phyloP scores from a whole-genome alignment of 352 stramenopile genomes.

The Phytophthora fragariaefolia region DNA sequence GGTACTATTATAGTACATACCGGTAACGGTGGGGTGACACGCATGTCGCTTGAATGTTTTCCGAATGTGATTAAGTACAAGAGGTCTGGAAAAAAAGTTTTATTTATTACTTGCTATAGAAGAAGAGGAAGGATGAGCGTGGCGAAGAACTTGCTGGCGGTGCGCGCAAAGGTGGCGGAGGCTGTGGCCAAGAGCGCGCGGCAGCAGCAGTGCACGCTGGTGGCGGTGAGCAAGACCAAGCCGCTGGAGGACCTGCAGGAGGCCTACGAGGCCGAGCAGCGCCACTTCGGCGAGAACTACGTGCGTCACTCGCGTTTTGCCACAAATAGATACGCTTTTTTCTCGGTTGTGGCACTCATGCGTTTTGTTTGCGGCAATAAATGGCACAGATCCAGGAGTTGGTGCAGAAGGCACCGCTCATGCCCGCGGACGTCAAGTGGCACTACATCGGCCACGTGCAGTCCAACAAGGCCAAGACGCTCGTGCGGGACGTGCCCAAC shows the following conservation, averaged over 20 bases:
- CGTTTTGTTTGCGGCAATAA: conserved; percentile 26
- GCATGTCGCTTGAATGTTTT: not conserved
- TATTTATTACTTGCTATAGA: conserved; percentile 7
- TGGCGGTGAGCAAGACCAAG: conserved; percentile 97
- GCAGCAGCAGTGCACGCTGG: conserved; percentile 82
- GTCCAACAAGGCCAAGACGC: conserved; percentile 96
- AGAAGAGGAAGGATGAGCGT: too few relatives aligned
- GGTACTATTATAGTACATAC: too few relatives aligned
- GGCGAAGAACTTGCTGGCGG: conserved; percentile 62
- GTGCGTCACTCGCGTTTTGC: conserved; percentile 51
- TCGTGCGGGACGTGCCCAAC: conserved; percentile 93
- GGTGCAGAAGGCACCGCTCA: conserved; percentile 91
- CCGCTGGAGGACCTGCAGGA: conserved; percentile 87
- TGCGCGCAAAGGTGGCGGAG: conserved; percentile 68
- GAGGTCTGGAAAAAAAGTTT: not conserved
- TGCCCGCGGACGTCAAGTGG: conserved; percentile 94
- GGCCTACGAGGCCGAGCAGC: conserved; percentile 92
- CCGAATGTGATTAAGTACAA: not conserved
- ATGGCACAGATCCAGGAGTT: conserved; percentile 94
- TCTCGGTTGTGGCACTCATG: conserved; percentile 16
- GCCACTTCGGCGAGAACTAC: conserved; percentile 99
- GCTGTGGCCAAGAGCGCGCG: conserved; percentile 55
- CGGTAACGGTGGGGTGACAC: too few relatives aligned
- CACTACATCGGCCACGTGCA: conserved; percentile 99
- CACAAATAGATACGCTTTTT: conserved; percentile 2